Evolutionary conservation across 2,329 filamentous ascomycete species (phyloP), one percentile per base, ranked within the genome.

Genomic region (Dissoconium aciculare): DNA sequence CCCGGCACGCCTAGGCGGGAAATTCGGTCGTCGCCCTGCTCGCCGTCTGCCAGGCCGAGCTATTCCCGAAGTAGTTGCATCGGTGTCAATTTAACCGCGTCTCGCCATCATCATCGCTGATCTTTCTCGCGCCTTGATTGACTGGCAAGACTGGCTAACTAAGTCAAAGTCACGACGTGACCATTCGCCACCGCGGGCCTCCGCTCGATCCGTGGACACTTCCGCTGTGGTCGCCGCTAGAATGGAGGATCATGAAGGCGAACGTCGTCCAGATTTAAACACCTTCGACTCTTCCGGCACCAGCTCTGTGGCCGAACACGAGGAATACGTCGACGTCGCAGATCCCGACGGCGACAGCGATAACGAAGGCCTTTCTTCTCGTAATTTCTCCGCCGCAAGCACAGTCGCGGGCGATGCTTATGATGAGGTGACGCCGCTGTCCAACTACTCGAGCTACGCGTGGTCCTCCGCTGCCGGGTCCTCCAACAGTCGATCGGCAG

Each of bases 271-370:
- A 6, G 45, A 44, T 15, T 31, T 53, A 29, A 37, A 44, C 30
- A 47, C 46, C 15, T 48, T 49, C 40, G 47, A 51, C 35, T 49
- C 44, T 10, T 44, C 42, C 11, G 48, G 46, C 26, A 52, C 49
- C 28, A 37, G 28, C 17, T 44, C 42, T 16, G 47, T 43, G 15
- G 47, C 44, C 30, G 44, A 42, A 6, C 39, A 38, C 12, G 43
- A 43, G 15, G 42, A 44, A 5, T 43, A 46, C 27, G 33, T 27
- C 26, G 27, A 34, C 5, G 35, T 34, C 9, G 38, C 39, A 19
- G 39, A 41, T 15, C 35, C 32, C 14, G 36, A 33, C 8, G 32
- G 28, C 13, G 45, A 43, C 31, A 44, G 44, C 37, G 46, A 50
- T 34, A 41, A 40, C 35, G 45, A 49, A 21, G 41, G 40, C 10